These are phyloP conservation scores for Fusarium sp. DNA, from an alignment of 2,329 filamentous ascomycete species.

Conservation along the genomic window DNA sequence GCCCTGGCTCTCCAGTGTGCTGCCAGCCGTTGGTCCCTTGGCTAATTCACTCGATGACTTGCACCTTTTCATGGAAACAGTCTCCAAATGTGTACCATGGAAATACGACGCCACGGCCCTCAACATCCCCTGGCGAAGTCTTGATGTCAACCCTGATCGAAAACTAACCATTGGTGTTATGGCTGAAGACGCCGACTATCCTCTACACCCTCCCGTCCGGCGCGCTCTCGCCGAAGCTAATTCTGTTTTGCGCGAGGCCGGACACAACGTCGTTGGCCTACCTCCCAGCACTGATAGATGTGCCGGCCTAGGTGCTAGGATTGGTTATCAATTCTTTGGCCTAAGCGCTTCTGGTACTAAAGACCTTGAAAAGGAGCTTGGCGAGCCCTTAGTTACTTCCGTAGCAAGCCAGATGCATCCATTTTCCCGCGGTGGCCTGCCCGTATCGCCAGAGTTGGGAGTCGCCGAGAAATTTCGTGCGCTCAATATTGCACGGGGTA, in stretches of 20 bases:
- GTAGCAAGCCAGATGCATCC: background rate
- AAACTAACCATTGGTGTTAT: background rate
- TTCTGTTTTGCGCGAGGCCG: background rate
- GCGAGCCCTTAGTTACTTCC: background rate
- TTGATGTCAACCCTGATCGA: background rate
- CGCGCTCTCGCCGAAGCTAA: background rate
- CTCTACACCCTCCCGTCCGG: background rate
- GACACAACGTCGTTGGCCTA: background rate
- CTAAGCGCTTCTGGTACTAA: background rate
- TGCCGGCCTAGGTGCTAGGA: background rate
- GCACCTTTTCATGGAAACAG: background rate
- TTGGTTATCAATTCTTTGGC: background rate
- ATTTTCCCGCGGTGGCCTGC: background rate
- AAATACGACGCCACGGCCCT: background rate
- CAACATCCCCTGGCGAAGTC: background rate
- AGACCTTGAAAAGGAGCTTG: background rate
- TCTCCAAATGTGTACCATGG: background rate
- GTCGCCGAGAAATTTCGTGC: background rate
- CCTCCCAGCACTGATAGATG: background rate
- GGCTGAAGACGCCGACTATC: background rate
- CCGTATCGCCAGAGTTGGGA: background rate
- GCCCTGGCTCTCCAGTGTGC: background rate
- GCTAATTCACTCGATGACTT: background rate
- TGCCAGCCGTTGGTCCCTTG: background rate
- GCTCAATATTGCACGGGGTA: background rate